These are phyloP conservation scores for Ilex paraguariensis DNA, from an alignment of 305 asterid genomes.

Conservation along the genomic window DNA sequence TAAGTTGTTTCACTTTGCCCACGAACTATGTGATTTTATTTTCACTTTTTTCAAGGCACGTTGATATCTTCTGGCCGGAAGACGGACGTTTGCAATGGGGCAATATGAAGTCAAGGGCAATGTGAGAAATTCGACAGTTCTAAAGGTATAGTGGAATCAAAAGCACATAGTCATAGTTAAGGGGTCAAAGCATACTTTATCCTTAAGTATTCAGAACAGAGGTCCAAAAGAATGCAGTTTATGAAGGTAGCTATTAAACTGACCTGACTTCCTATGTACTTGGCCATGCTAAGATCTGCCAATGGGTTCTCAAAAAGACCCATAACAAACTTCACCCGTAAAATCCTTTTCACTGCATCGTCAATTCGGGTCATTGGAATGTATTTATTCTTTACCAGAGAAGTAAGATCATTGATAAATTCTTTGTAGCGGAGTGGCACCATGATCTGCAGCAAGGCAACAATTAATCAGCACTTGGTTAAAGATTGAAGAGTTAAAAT, in stretches of 20 bases:
- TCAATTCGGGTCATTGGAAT: slow-evolving; percentile 46
- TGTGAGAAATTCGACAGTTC: no score
- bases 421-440: slow-evolving; percentile 44
- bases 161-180: no score
- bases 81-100: no score
- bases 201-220: no score
- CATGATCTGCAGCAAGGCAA: slow-evolving; percentile 35
- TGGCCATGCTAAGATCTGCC: slow-evolving; percentile 56
- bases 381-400: slow-evolving; percentile 38
- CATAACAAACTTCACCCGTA: slow-evolving; percentile 51
- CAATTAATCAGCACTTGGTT: slow-evolving; percentile 1
- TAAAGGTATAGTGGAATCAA: no score
- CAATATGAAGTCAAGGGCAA: no score
- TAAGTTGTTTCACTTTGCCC: no score
- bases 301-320: slow-evolving; percentile 51
- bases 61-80: no score
- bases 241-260: neutral
- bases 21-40: no score
- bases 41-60: no score
- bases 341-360: slow-evolving; percentile 51
- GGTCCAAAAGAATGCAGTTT: no score
- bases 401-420: slow-evolving; percentile 49
- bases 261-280: slow-evolving; percentile 59
- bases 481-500: neutral
- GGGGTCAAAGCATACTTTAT: no score